Percentiles rank a stretch among this genome's conserved stretches.
Evolutionary conservation across 2,329 filamentous ascomycete genomes (phyloP).

Genomic region (Botrytis sinoallii): DNA sequence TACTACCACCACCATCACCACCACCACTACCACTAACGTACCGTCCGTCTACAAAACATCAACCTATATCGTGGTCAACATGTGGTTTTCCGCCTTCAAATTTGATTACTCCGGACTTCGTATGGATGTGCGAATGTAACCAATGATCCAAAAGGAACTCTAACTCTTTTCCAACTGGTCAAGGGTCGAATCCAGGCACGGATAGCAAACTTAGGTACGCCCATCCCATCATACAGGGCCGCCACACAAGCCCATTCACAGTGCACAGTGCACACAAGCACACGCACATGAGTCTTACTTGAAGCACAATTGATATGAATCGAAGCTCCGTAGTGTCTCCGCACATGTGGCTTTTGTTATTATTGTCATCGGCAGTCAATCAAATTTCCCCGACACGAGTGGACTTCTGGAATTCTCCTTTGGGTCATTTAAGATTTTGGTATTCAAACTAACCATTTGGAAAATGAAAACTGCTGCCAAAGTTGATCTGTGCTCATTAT

Average conservation of each 20-base stretch:
- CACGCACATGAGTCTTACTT: neutral
- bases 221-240: neutral
- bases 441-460: neutral
- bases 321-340: conserved; percentile 1
- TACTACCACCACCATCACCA: too few relatives aligned
- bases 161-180: neutral
- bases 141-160: too few relatives aligned
- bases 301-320: neutral
- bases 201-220: neutral
- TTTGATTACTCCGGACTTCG: conserved; percentile 1
- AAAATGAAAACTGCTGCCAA: neutral
- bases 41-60: neutral
- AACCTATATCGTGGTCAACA: conserved; percentile 4
- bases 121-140: neutral
- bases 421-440: neutral
- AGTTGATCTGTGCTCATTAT: neutral
- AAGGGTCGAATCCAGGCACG: neutral
- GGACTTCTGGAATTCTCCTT: neutral
- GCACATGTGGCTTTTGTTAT: neutral
- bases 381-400: conserved; percentile 3
- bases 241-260: neutral
- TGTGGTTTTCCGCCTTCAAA: conserved; percentile 9
- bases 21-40: neutral
- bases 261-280: neutral
- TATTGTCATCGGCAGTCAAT: conserved; percentile 12